Base-by-base conservation (phyloP, 768 basidiomycete genomes). In the Pholiota molesta region DNA sequence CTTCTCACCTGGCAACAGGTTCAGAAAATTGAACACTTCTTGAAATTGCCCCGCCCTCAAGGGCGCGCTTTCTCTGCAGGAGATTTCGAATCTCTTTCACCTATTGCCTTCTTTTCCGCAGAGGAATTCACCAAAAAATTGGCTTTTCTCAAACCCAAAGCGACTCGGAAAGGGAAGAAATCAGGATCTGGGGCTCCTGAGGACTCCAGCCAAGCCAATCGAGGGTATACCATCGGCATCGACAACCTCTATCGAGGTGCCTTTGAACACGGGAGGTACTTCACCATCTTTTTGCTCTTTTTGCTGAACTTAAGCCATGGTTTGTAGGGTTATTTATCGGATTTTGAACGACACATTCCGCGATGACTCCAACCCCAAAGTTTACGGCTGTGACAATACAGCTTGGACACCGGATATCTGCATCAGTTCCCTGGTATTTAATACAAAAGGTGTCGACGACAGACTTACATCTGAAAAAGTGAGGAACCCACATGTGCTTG, bases 181-280 rank as follows among this genome's bases (percentile, higher is more conserved):
- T 58, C 63, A 1, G 47, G 47, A 49, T 49, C 47, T 8, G 42
- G 19, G 8, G 42, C 17, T 21, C 42, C 42, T 23, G 71, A 66
- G 5, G 83, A 82, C 37, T 76, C 77, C 37, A 81, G 82, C 55
- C 75, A 78, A 52, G 77, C 79, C 1, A 84, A 83, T 52, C 72
- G 75, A 17, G 71, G 73, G 0, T 83, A 76, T 55, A 55, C 64
- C 23, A 54, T 63, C 13, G 66, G 64, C 1, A 66, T 69, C 1
- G 55, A 69, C 1, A 68, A 72, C 6, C 47, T 68, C 9, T 67
- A 71, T 40, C 76, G 84, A 8, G 81, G 68, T 2, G 70, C 72
- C 8, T 85, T 83, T 69, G 84, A 85, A 55, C 80, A 83, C 49
- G 80, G 82, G 51, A 76, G 83, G 81, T 80, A 60, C 17, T 68